These are phyloP conservation scores for Heteromeles arbutifolia DNA, from an alignment of 306 rosid species.

Conservation along the genomic window DNA sequence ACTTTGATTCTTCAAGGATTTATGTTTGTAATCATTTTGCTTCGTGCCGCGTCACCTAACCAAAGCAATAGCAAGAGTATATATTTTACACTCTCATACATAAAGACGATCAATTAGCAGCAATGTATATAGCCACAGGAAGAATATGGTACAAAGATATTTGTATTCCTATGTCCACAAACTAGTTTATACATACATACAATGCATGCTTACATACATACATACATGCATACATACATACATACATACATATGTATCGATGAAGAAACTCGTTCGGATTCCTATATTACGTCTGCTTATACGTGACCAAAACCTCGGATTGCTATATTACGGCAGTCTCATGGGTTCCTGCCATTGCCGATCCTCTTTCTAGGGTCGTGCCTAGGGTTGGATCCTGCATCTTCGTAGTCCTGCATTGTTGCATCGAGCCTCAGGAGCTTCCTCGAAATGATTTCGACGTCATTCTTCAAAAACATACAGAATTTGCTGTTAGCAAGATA, in stretches of 20 bases:
- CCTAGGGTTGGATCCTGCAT: conserved; percentile 51
- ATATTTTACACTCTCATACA: conserved; percentile 19
- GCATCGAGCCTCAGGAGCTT: conserved; percentile 29
- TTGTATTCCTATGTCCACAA: background rate
- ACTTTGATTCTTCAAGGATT: too few relatives aligned
- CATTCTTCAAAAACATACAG: conserved; percentile 35
- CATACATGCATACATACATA: too few relatives aligned
- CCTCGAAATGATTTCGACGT: conserved; percentile 29
- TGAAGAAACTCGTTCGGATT: conserved; percentile 24
- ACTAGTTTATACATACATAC: background rate
- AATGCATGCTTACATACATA: too few relatives aligned
- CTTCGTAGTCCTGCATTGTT: conserved; percentile 57
- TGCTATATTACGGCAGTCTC: conserved; percentile 9
- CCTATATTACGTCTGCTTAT: conserved; percentile 26
- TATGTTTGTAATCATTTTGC: too few relatives aligned
- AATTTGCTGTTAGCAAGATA: background rate
- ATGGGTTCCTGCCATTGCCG: conserved; percentile 45
- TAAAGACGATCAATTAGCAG: background rate
- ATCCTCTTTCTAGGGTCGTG: conserved; percentile 51
- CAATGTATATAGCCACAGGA: background rate
- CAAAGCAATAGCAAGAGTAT: background rate
- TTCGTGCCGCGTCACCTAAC: too few relatives aligned
- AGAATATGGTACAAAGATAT: conserved; percentile 8
- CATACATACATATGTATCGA: conserved; percentile 10
- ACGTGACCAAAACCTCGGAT: conserved; percentile 32